Conservation (phyloP, 164 flowering plant species). For the Liquidambar formosana region DNA sequence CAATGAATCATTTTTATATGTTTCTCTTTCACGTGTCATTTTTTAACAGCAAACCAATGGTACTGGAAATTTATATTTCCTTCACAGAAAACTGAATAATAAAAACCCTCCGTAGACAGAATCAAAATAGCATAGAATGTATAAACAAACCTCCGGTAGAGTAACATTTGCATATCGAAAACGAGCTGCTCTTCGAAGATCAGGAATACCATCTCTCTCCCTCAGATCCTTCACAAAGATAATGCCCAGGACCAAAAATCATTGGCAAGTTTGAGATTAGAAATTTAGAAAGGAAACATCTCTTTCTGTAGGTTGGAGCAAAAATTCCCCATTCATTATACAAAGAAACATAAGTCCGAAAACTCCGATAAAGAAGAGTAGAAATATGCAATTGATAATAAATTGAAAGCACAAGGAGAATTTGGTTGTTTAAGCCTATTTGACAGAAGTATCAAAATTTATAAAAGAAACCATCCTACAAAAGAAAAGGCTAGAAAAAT, state of each 20-base stretch:
- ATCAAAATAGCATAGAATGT: neutral
- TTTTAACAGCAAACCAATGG: neutral
- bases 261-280: neutral
- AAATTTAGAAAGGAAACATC: neutral
- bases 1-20: neutral
- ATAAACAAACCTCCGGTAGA: conserved; percentile 69
- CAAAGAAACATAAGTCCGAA: neutral
- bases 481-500: conserved; percentile 52
- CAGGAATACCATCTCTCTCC: conserved; percentile 92
- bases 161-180: conserved; percentile 78
- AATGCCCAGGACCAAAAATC: conserved; percentile 18
- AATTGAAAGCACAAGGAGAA: neutral
- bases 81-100: neutral
- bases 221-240: conserved; percentile 58
- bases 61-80: neutral
- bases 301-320: too few species aligned
- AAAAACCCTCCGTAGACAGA: neutral
- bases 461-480: neutral
- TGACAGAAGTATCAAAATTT: neutral
- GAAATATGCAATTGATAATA: neutral
- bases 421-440: conserved; percentile 3
- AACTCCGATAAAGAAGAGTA: neutral
- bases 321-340: neutral
- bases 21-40: neutral
- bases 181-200: conserved; percentile 83